Evolutionary conservation across 148 eudicot genomes (phyloP).

Genomic region (Spergularia bocconei): DNA sequence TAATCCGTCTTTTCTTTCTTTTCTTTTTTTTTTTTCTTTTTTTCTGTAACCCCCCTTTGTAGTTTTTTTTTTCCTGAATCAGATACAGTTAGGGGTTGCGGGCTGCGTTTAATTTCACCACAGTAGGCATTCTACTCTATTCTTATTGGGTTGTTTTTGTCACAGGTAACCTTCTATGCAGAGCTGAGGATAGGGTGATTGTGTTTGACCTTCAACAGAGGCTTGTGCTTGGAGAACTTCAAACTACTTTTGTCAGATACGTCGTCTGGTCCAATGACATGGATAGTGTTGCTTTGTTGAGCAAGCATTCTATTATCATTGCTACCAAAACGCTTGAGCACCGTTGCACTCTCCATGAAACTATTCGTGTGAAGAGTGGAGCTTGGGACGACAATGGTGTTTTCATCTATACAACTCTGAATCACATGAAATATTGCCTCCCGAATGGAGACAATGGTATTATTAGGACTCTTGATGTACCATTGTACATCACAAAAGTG

Average conservation of each 20-base stretch:
- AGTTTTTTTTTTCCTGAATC: background rate
- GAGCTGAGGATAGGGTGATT: conserved; percentile 87
- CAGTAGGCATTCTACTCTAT: background rate
- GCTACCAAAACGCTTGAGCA: conserved; percentile 89
- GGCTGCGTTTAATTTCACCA: background rate
- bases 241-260: conserved; percentile 74
- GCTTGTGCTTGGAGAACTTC: conserved; percentile 78
- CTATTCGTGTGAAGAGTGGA: conserved; percentile 97
- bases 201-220: conserved; percentile 94
- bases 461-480: conserved; percentile 73
- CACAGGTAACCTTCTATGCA: conserved; percentile 83
- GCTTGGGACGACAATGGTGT: conserved; percentile 97
- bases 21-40: no score
- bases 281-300: conserved; percentile 86
- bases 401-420: conserved; percentile 81
- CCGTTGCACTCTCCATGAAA: conserved; percentile 91
- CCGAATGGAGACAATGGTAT: conserved; percentile 97
- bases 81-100: background rate
- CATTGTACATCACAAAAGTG: conserved; percentile 79
- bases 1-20: conserved; percentile 7
- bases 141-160: background rate
- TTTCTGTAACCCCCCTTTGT: background rate
- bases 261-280: conserved; percentile 94
- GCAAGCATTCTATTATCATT: conserved; percentile 85
- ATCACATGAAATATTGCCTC: conserved; percentile 89